A percentile compares a stretch with the other conserved stretches of the same genome.
Evolutionary conservation across 805 yeast species (phyloP).

Genomic region (Saccharomycopsis fodiens): DNA sequence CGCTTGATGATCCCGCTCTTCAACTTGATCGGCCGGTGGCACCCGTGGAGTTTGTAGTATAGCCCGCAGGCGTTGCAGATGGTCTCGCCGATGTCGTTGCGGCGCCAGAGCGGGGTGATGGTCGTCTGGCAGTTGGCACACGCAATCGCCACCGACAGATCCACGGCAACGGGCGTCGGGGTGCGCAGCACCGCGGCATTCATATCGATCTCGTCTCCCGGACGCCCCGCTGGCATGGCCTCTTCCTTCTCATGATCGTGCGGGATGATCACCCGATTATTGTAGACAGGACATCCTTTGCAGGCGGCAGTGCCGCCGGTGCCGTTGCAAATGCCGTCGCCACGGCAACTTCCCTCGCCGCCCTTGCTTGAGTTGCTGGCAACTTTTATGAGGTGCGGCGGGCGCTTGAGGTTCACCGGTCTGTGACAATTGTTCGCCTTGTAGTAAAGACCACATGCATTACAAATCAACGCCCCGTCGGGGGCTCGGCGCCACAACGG

Average conservation of each 20-base stretch:
- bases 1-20: constrained; percentile 68
- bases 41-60: constrained; percentile 67
- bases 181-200: constrained; percentile 3
- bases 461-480: constrained; percentile 48
- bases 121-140: constrained; percentile 82
- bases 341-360: constrained; percentile 23
- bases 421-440: constrained; percentile 42
- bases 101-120: constrained; percentile 80
- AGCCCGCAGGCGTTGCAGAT: constrained; percentile 87
- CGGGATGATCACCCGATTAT: constrained; percentile 50
- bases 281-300: constrained; percentile 75
- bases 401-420: constrained; percentile 26
- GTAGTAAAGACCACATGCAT: constrained; percentile 52
- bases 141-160: constrained; percentile 53
- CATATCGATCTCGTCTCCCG: constrained; percentile 10
- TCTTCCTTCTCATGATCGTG: not conserved
- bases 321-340: constrained; percentile 62
- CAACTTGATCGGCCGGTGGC: constrained; percentile 70
- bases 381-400: constrained; percentile 19
- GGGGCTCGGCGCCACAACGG: constrained; percentile 55
- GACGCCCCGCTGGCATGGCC: not conserved
- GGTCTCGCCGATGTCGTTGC: constrained; percentile 74
- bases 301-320: constrained; percentile 81
- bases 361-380: constrained; percentile 29
- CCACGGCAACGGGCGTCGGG: not conserved